Evolutionary conservation across 2,329 filamentous ascomycete genomes (phyloP).

Genomic region (Fusarium sp.): DNA sequence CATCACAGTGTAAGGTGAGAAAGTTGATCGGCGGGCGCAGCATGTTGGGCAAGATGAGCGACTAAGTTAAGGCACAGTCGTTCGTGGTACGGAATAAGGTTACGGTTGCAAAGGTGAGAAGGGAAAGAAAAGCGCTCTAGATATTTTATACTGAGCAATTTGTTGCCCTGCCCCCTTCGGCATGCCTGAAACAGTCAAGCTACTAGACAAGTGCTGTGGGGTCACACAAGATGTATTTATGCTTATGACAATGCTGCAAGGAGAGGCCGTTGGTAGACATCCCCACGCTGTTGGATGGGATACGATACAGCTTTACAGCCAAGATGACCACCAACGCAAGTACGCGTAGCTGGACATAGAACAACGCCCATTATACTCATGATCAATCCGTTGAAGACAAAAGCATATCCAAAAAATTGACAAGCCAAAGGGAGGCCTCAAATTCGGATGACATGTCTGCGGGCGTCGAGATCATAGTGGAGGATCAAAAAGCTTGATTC

Average conservation of each 20-base stretch:
- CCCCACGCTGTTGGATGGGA: too few species aligned
- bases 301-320: background rate
- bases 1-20: background rate
- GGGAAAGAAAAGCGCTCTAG: background rate
- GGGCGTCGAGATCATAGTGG: background rate
- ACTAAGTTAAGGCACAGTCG: background rate
- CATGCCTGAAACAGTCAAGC: background rate
- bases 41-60: background rate
- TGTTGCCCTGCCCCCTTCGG: background rate
- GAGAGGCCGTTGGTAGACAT: background rate
- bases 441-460: background rate
- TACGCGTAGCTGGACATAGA: background rate
- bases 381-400: background rate
- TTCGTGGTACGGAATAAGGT: background rate
- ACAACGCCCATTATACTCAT: background rate
- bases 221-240: background rate
- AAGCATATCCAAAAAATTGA: fast-evolving
- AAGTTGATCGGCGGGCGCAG: background rate
- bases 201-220: background rate
- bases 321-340: background rate
- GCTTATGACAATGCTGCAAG: background rate
- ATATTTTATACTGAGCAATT: background rate
- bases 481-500: background rate
- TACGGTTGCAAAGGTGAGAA: background rate
- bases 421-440: background rate